Evolutionary conservation across 2,329 filamentous ascomycete species (phyloP), one percentile per base, ranked within the genome.

Genomic region (Penicillium expansum): DNA sequence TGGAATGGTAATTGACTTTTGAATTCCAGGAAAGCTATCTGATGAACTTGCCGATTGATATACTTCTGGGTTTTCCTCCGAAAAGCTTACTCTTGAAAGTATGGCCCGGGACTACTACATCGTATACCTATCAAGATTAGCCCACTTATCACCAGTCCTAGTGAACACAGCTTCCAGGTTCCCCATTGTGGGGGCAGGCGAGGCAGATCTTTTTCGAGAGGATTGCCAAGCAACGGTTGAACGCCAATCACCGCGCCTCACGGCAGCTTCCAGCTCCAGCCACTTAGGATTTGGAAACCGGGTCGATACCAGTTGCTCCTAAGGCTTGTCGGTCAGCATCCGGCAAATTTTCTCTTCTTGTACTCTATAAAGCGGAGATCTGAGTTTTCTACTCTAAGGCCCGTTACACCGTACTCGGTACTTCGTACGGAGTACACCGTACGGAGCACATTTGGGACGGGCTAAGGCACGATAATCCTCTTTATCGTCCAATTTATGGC

Each of bases 1-100:
- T 16, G 55, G 51, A 59, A 63, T 47, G 20, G 52, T 52, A 55
- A 55, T 57, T 51, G 14, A 58, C 49, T 55, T 55, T 45, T 45
- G 48, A 48, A 37, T 61, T 59, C 57, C 61, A 42, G 59, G 53
- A 63, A 61, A 52, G 29, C 44, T 37, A 38, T 33, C 22, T 30
- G 9, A 24, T n/a, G 52, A 48, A 35, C 48, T 58, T 57, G 52
- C 47, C 41, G 13, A 5, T 7, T 18, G 27, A 24, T 48, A 48
- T 53, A 58, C 32, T 45, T 37, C 41, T 41, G 24, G 9, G 14
- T 24, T 37, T 44, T 13, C 38, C 35, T 18, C 52, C 37, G 20
- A 53, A 56, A 55, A 38, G 41, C 55, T 60, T 60, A 30, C 52
- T 29, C 14, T 35, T 22, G 8, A 35, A 56, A 32, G 9, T n/a